Base-by-base conservation (phyloP, 2,329 filamentous ascomycete genomes). In the Chaetomium strumarium region DNA sequence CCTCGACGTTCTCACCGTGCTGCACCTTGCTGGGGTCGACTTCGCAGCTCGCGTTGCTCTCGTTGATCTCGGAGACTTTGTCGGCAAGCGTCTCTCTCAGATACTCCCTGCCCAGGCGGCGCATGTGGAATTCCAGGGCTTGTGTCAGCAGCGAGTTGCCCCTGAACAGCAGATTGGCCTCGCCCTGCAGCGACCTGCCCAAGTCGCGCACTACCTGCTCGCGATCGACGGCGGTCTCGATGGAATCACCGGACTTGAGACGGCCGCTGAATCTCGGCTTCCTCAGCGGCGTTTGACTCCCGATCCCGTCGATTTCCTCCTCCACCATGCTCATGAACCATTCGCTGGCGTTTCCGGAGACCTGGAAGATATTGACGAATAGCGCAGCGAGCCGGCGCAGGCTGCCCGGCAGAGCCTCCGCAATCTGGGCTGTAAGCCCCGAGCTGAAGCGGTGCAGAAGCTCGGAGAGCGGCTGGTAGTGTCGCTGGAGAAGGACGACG, bases 91-190 rank as follows among this genome's bases (percentile, higher is more conserved):
- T 86, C 46, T 95, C 88, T 61, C 95, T 88, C 1, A 99, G 72
- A 63, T 96, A 99, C 60, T 96, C 91, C 60, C 90, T 92, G 39
- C 93, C 93, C 1, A 97, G 75, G 10, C 93, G 83, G 53, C 90
- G 88, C 93, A 99, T 97, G 67, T 99, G 91, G 54, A 90, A 87
- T 67, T 99, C 93, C 41, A 99, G 77, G 1, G 91, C 86, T 67
- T 96, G 95, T 0, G 93, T 99, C 29, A 97, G 77, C 10, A 99
- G 74, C 0, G 93, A 95, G 64, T 99, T 99, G 55, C 93, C 93
- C 33, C 93, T 83, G 70, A 99, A 99, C 4, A 99, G 80, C 1
- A 99, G 76, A 61, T 97, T 99, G 5, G 92, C 93, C 67, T 99
- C 93, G 41, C 88, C 83, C 24, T 88, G 85, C 4, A 90, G 77